phyloP scores from a whole-genome alignment of 805 yeast species.

The Lipomyces yamadae region DNA sequence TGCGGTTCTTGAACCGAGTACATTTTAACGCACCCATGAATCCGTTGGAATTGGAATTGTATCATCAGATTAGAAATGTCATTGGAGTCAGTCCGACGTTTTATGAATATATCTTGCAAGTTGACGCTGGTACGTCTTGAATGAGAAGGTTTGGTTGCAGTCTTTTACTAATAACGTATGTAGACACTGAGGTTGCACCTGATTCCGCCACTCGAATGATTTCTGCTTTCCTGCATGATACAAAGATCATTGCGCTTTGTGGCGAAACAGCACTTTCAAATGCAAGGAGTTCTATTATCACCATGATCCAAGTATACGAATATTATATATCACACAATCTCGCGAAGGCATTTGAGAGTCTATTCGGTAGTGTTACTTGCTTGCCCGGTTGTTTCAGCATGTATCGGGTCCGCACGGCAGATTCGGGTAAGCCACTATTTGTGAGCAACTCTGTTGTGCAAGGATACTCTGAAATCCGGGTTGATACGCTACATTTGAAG shows the following conservation, averaged over 20 bases:
- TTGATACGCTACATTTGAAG: conserved; percentile 63
- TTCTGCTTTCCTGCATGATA: conserved; percentile 61
- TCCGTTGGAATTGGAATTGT: conserved; percentile 59
- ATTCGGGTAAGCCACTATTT: conserved; percentile 62
- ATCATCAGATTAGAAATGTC: conserved; percentile 59
- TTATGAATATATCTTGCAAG: conserved; percentile 61
- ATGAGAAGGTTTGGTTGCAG: background rate
- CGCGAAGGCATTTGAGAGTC: conserved; percentile 65
- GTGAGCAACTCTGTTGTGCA: conserved; percentile 65
- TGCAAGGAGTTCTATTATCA: conserved; percentile 57
- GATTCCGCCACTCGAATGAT: conserved; percentile 61
- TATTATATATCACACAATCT: conserved; percentile 67
- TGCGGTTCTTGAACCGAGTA: conserved; percentile 65
- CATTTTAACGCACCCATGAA: conserved; percentile 66
- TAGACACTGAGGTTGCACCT: conserved; percentile 57
- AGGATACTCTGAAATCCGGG: conserved; percentile 59
- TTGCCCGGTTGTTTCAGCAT: conserved; percentile 68
- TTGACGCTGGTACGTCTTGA: conserved; percentile 55
- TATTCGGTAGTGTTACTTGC: conserved; percentile 68
- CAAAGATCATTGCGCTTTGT: conserved; percentile 61
- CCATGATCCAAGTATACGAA: conserved; percentile 67
- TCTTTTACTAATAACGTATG: background rate
- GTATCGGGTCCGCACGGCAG: conserved; percentile 60
- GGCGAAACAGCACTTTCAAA: conserved; percentile 66
- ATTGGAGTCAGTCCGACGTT: conserved; percentile 64